phyloP scores from a whole-genome alignment of 768 basidiomycete genomes.

The Leccinum ochraceum region DNA sequence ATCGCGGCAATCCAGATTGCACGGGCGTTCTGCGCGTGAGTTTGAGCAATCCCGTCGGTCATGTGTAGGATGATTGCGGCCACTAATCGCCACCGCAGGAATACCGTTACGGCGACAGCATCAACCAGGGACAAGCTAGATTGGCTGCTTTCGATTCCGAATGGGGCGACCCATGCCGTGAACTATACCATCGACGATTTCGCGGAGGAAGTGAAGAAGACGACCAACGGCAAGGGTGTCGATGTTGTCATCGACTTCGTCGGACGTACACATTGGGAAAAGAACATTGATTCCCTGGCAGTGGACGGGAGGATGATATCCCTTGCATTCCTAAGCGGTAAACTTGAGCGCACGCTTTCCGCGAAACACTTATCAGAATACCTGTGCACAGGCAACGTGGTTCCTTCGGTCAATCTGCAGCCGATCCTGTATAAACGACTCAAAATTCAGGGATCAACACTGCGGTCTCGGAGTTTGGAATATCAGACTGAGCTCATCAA shows the following conservation, averaged over 20 bases:
- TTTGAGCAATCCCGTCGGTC: constrained; percentile 18
- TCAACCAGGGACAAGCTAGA: constrained; percentile 82
- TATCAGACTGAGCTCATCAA: constrained; percentile 77
- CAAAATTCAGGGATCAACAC: constrained; percentile 84
- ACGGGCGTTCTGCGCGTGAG: constrained; percentile 71
- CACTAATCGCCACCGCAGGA: constrained; percentile 39
- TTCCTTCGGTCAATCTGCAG: constrained; percentile 54
- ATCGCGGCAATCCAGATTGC: constrained; percentile 88
- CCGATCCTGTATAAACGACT: constrained; percentile 84
- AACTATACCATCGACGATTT: constrained; percentile 90
- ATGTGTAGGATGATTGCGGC: background rate
- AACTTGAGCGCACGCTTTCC: constrained; percentile 16
- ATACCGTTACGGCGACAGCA: constrained; percentile 79
- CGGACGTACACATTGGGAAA: constrained; percentile 69
- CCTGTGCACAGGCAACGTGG: constrained; percentile 46
- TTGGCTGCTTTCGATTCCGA: constrained; percentile 66
- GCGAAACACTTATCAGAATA: constrained; percentile 24
- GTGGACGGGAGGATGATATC: constrained; percentile 76
- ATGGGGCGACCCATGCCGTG: constrained; percentile 70
- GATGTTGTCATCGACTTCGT: constrained; percentile 88
- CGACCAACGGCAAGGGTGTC: constrained; percentile 69
- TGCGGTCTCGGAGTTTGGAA: constrained; percentile 68
- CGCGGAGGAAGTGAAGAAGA: constrained; percentile 65
- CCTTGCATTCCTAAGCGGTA: constrained; percentile 68
- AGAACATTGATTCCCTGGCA: constrained; percentile 70